Conservation (phyloP, 305 asterid species). For the Ajuga reptans region DNA sequence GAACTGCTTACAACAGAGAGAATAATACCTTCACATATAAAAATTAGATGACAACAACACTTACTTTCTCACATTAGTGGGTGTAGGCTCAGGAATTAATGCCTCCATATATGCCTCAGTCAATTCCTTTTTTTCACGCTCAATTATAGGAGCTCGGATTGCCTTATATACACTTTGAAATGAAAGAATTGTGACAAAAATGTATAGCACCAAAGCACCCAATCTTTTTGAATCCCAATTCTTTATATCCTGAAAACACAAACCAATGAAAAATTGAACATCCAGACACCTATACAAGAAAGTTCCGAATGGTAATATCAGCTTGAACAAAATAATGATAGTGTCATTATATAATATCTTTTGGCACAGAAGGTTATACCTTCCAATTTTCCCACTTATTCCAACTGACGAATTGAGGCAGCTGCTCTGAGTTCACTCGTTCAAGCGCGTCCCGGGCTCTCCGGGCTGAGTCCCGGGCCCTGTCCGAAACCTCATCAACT, state of each 20-base stretch:
- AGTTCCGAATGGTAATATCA: neutral
- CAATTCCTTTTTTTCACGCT: constrained; percentile 61
- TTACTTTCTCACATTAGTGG: constrained; percentile 71
- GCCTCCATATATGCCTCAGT: constrained; percentile 96
- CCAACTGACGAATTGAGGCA: constrained; percentile 69
- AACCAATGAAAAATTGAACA: neutral
- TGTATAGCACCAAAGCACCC: constrained; percentile 58
- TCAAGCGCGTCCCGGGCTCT: constrained; percentile 34
- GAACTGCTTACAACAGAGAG: constrained; percentile 5
- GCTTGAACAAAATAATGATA: neutral
- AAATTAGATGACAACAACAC: constrained; percentile 19
- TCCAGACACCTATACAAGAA: neutral
- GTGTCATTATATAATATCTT: neutral
- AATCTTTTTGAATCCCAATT: constrained; percentile 75
- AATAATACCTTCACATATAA: constrained; percentile 2
- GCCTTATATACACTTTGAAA: constrained; percentile 55
- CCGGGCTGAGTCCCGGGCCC: constrained; percentile 35
- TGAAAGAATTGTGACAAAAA: constrained; percentile 44
- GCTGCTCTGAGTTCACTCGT: constrained; percentile 40
- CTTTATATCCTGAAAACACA: constrained; percentile 61
- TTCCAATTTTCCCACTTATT: constrained; percentile 83
- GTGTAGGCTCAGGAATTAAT: constrained; percentile 87
- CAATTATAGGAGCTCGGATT: constrained; percentile 63
- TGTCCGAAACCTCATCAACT: constrained; percentile 30
- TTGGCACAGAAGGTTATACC: constrained; percentile 34